A percentile compares a stretch with the other conserved stretches of the same genome.
phyloP scores from a whole-genome alignment of 2,329 filamentous ascomycete species.

The Stylonectria norvegica region DNA sequence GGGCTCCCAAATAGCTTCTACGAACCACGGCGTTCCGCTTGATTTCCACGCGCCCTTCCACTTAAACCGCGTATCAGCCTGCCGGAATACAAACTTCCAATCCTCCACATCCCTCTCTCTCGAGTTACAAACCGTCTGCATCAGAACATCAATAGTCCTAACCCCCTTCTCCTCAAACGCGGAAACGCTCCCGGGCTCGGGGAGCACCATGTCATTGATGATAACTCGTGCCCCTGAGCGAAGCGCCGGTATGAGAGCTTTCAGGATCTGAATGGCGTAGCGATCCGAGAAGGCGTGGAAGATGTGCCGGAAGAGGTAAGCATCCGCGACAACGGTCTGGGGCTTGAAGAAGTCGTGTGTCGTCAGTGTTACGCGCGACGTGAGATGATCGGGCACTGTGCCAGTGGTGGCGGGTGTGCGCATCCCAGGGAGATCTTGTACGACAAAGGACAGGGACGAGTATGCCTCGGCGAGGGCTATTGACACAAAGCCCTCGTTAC shows the following conservation, averaged over 20 bases:
- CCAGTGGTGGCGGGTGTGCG: constrained; percentile 16
- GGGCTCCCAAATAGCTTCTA: too few relatives aligned
- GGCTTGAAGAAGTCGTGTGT: constrained; percentile 29
- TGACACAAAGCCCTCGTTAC: constrained; percentile 21
- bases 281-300: constrained; percentile 35
- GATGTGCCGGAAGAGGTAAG: constrained; percentile 32
- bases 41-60: too few relatives aligned
- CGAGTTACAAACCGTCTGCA: too few relatives aligned
- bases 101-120: too few relatives aligned
- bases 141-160: too few relatives aligned
- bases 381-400: constrained; percentile 17
- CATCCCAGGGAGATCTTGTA: constrained; percentile 46
- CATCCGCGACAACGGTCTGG: constrained; percentile 23
- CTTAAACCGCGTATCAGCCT: too few relatives aligned
- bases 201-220: constrained; percentile 26
- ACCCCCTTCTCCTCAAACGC: too few relatives aligned
- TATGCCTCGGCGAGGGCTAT: constrained; percentile 23
- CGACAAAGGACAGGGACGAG: constrained; percentile 39
- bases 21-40: too few relatives aligned
- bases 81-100: too few relatives aligned
- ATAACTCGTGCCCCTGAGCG: constrained; percentile 24
- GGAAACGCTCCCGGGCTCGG: too few relatives aligned
- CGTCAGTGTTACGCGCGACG: constrained; percentile 18
- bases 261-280: constrained; percentile 31
- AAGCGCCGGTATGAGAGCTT: constrained; percentile 29